A percentile compares a stretch with the other conserved stretches of the same genome.
Evolutionary conservation across 2,329 filamentous ascomycete genomes (phyloP).

Genomic region (Coleophoma eucalyptorum): DNA sequence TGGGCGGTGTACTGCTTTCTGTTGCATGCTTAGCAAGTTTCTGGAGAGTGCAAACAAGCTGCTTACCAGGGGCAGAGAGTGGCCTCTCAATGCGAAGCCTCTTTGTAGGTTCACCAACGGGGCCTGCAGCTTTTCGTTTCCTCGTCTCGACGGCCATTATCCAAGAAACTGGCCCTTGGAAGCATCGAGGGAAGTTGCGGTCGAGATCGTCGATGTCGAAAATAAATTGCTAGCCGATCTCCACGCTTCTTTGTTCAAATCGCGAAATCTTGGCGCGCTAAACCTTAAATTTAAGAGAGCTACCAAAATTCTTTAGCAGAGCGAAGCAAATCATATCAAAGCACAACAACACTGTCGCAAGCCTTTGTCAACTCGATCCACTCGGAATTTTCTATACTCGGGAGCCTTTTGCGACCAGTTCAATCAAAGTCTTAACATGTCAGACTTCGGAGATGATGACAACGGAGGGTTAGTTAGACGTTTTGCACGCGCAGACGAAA

Average conservation of each 20-base stretch:
- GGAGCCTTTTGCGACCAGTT: neutral
- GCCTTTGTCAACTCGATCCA: too few relatives aligned
- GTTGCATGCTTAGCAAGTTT: neutral
- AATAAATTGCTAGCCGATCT: neutral
- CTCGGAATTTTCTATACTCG: neutral
- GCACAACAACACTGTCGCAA: too few relatives aligned
- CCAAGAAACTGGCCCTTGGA: slow-evolving; percentile 2
- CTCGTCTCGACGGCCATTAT: slow-evolving; percentile 17
- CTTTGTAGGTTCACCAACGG: slow-evolving; percentile 14
- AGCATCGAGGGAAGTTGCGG: neutral
- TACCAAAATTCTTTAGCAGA: slow-evolving; percentile 16
- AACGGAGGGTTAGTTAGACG: slow-evolving; percentile 43
- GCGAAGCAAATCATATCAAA: neutral
- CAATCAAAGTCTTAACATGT: neutral
- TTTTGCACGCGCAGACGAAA: slow-evolving; percentile 13
- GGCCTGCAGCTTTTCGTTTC: slow-evolving; percentile 16
- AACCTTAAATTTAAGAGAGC: slow-evolving; percentile 20
- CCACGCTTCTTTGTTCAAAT: neutral
- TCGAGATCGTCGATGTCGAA: too few relatives aligned
- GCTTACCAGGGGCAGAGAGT: slow-evolving; percentile 9
- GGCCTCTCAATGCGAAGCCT: slow-evolving; percentile 14
- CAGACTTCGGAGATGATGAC: slow-evolving; percentile 46
- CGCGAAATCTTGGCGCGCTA: slow-evolving; percentile 18
- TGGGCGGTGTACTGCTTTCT: slow-evolving; percentile 1
- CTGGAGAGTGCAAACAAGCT: neutral